These are phyloP conservation scores for Rhodamnia argentea DNA, from an alignment of 345 rosid genomes.

Conservation along the genomic window DNA sequence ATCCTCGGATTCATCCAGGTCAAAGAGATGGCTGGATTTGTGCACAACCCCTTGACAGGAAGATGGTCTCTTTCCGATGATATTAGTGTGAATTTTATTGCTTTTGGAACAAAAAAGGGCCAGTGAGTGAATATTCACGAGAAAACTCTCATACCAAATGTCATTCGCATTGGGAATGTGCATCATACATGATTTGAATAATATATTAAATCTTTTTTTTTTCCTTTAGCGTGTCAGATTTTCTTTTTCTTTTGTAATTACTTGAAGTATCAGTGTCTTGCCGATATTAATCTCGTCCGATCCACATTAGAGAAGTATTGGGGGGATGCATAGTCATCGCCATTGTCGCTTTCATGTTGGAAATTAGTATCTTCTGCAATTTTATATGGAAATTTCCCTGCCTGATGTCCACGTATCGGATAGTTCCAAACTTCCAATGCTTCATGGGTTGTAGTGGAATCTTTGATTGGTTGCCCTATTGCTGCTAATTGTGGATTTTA, in stretches of 20 bases:
- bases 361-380: not conserved
- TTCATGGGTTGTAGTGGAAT: not conserved
- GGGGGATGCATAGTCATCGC: not conserved
- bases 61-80: conserved; percentile 76
- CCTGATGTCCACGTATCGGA: not conserved
- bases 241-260: not conserved
- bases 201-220: not conserved
- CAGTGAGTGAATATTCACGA: not conserved
- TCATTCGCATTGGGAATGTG: not conserved
- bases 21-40: conserved; percentile 93
- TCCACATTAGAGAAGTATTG: not conserved
- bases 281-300: not conserved
- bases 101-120: conserved; percentile 45
- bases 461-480: not conserved
- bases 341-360: not conserved
- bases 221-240: not conserved
- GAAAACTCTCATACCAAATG: not conserved
- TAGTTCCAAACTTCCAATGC: not conserved
- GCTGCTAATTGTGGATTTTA: not conserved
- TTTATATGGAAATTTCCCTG: not conserved
- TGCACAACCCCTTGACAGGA: conserved; percentile 64
- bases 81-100: conserved; percentile 63
- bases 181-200: not conserved
- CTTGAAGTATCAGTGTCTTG: not conserved
- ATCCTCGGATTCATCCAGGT: conserved; percentile 26